Percentiles rank a stretch among this genome's conserved stretches.
phyloP scores from a whole-genome alignment of 1,284 basidiomycete genomes.

The Cystodermella granulosa region DNA sequence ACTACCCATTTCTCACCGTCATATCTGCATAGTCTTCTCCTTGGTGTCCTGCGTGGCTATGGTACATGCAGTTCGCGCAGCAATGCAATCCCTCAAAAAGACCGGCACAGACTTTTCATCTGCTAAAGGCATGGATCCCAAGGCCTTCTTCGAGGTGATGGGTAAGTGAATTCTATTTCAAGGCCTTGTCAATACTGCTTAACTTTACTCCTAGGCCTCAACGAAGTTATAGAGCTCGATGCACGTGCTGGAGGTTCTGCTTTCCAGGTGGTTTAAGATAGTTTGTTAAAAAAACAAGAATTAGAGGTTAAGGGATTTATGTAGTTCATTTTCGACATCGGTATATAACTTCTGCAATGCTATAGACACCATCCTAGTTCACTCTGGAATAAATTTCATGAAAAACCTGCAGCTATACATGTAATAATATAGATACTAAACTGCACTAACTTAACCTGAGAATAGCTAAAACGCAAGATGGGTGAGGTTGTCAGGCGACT shows the following conservation, averaged over 20 bases:
- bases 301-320: too few relatives aligned
- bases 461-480: neutral
- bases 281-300: too few relatives aligned
- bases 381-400: too few relatives aligned
- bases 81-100: constrained; percentile 66
- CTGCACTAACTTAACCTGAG: neutral
- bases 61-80: constrained; percentile 58
- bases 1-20: neutral
- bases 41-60: constrained; percentile 24
- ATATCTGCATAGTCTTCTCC: constrained; percentile 22
- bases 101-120: constrained; percentile 65
- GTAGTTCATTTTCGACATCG: too few relatives aligned
- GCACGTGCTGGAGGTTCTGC: constrained; percentile 55
- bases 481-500: constrained; percentile 10
- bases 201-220: constrained; percentile 39
- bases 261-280: constrained; percentile 29
- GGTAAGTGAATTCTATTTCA: constrained; percentile 24
- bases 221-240: constrained; percentile 56
- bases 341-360: too few relatives aligned
- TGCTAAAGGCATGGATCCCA: constrained; percentile 66
- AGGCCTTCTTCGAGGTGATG: constrained; percentile 67
- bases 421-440: neutral
- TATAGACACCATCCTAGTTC: too few relatives aligned
- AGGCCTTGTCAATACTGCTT: neutral
- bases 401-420: too few relatives aligned